These are phyloP conservation scores for Phytophthora sojae DNA, from an alignment of 352 stramenopile species.

Conservation along the genomic window DNA sequence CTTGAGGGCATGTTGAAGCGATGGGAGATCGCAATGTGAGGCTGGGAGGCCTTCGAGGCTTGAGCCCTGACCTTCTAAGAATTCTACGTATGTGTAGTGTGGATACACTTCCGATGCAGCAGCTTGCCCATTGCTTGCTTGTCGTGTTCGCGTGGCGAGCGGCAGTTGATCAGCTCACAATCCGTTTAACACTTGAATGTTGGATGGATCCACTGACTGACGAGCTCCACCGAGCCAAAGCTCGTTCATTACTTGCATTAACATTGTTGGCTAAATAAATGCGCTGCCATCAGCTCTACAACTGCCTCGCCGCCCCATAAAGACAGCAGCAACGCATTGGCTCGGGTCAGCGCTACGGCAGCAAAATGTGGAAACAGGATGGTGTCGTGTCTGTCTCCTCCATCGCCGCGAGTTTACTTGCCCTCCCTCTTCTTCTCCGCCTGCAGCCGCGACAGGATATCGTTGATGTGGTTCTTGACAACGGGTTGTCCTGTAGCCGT, in stretches of 20 bases:
- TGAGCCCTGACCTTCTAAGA: no score
- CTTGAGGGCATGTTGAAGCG: no score
- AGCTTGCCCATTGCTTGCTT: neutral
- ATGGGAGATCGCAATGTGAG: slow-evolving; percentile 12
- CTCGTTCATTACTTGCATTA: slow-evolving; percentile 30
- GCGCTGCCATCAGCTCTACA: slow-evolving; percentile 13
- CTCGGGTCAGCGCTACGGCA: neutral
- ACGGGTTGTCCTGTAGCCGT: slow-evolving; percentile 81
- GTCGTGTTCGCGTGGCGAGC: neutral
- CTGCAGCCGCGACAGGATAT: slow-evolving; percentile 81
- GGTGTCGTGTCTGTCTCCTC: neutral
- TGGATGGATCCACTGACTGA: neutral
- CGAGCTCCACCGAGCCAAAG: slow-evolving; percentile 9
- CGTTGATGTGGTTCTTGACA: slow-evolving; percentile 88
- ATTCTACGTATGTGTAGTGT: no score
- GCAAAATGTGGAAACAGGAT: neutral
- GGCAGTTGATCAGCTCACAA: slow-evolving; percentile 12
- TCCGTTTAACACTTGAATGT: slow-evolving; percentile 24
- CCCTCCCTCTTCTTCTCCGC: slow-evolving; percentile 52
- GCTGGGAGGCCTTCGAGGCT: neutral
- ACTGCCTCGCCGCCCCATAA: neutral
- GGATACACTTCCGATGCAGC: no score
- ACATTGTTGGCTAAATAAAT: slow-evolving; percentile 39
- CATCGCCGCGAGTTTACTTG: slow-evolving; percentile 23
- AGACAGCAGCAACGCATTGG: neutral